Evolutionary conservation across 2,329 filamentous ascomycete genomes (phyloP).

Genomic region (Magnaporthiopsis poae): DNA sequence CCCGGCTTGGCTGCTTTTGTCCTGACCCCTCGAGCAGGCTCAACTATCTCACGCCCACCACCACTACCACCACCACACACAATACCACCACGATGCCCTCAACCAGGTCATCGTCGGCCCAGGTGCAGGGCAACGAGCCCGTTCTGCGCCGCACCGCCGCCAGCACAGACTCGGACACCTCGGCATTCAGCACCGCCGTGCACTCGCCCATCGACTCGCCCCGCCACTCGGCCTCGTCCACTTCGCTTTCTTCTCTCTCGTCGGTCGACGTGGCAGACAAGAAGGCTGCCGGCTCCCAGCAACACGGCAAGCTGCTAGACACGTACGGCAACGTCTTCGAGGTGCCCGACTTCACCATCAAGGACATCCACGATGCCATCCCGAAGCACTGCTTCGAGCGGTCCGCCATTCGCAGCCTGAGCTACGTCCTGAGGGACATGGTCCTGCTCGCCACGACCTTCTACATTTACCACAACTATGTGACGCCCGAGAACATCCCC

Average conservation of each 20-base stretch:
- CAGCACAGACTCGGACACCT: slow-evolving; percentile 31
- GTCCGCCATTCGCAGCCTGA: slow-evolving; percentile 63
- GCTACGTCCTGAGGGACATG: slow-evolving; percentile 78
- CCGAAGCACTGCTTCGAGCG: slow-evolving; percentile 95
- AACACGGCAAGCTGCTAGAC: slow-evolving; percentile 65
- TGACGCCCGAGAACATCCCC: slow-evolving; percentile 75
- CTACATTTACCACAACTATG: slow-evolving; percentile 77
- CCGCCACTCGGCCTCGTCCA: slow-evolving; percentile 62
- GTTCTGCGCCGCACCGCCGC: slow-evolving; percentile 39
- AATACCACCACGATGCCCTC: slow-evolving; percentile 5
- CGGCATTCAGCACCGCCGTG: slow-evolving; percentile 42
- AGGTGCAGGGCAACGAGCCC: slow-evolving; percentile 24
- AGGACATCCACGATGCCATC: slow-evolving; percentile 92
- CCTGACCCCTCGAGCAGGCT: not conserved
- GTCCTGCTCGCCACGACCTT: slow-evolving; percentile 65
- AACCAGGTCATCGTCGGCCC: slow-evolving; percentile 5
- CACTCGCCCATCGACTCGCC: slow-evolving; percentile 53
- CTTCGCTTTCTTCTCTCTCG: slow-evolving; percentile 81
- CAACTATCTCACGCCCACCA: not conserved
- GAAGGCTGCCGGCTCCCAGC: slow-evolving; percentile 18
- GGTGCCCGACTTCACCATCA: slow-evolving; percentile 92
- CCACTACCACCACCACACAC: not conserved
- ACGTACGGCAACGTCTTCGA: slow-evolving; percentile 92
- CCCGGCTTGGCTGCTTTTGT: too few species aligned
- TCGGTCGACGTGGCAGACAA: slow-evolving; percentile 51